phyloP scores from a whole-genome alignment of 2,329 filamentous ascomycete species.

The Anisogramma anomala region DNA sequence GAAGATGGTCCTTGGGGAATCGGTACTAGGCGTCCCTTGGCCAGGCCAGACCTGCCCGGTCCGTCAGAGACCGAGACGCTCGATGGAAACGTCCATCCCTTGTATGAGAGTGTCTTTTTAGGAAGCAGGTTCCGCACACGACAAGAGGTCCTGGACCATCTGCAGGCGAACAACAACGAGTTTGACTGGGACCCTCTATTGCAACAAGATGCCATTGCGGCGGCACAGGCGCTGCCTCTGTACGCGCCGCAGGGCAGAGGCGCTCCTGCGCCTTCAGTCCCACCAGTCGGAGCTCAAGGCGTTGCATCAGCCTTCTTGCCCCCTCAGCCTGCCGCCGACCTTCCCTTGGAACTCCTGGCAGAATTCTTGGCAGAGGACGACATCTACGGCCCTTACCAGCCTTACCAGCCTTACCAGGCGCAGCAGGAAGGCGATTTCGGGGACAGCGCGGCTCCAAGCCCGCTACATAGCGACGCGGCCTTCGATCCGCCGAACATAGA shows the following conservation, averaged over 20 bases:
- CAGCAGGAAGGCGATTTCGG: no score
- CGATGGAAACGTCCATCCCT: no score
- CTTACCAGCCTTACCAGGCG: no score
- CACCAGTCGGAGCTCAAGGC: neutral
- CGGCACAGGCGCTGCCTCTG: neutral
- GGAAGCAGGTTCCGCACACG: no score
- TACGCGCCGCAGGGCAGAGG: neutral
- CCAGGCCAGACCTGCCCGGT: constrained; percentile 1
- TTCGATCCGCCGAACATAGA: no score
- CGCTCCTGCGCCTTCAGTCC: neutral
- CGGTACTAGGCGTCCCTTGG: neutral
- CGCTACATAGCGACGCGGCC: neutral
- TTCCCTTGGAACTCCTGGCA: no score
- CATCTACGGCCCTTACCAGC: neutral
- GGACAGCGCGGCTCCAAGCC: neutral
- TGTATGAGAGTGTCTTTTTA: no score
- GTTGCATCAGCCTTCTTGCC: no score
- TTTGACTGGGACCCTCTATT: neutral
- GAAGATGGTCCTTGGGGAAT: constrained; percentile 3
- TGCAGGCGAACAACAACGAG: neutral
- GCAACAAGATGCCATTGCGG: neutral
- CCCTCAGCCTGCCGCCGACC: no score
- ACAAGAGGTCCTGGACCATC: neutral
- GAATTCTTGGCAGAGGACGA: no score
- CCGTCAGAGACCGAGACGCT: neutral